Evolutionary conservation across 345 rosid genomes (phyloP).

Genomic region (Gossypium ekmanianum): DNA sequence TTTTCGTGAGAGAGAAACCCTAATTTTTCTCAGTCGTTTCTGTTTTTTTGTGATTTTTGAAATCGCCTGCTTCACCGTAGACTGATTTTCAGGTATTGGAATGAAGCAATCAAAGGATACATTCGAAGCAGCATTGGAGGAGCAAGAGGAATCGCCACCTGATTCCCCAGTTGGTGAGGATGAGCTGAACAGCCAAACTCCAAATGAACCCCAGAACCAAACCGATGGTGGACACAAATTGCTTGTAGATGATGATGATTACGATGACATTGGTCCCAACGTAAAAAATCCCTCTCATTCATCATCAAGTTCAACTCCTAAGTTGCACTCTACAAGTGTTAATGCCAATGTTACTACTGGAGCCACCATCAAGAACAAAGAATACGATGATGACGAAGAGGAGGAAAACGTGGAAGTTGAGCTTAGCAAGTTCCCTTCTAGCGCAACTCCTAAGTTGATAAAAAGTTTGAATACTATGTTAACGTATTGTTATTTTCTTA

Average conservation of each 20-base stretch:
- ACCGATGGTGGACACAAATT: constrained; percentile 18
- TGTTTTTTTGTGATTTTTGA: no score
- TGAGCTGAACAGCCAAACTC: constrained; percentile 28
- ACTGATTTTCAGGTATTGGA: background rate
- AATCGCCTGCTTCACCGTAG: no score
- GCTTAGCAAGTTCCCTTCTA: constrained; percentile 62
- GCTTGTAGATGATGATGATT: constrained; percentile 11
- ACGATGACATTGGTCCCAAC: constrained; percentile 28
- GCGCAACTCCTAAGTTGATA: constrained; percentile 11
- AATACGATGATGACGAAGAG: constrained; percentile 78
- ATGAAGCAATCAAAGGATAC: constrained; percentile 93
- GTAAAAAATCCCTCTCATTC: constrained; percentile 22
- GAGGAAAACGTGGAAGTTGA: constrained; percentile 93
- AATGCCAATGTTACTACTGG: background rate
- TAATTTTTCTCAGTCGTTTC: no score
- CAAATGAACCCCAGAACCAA: constrained; percentile 24
- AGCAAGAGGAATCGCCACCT: constrained; percentile 67
- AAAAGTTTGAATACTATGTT: no score
- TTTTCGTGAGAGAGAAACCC: no score
- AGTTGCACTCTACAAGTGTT: constrained; percentile 11
- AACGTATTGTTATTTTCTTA: no score
- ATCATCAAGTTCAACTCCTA: constrained; percentile 22
- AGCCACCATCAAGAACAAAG: constrained; percentile 41
- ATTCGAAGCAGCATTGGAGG: constrained; percentile 81
- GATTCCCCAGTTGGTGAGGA: constrained; percentile 52